phyloP scores from a whole-genome alignment of 2,329 filamentous ascomycete species.

The Claviceps quebecensis region DNA sequence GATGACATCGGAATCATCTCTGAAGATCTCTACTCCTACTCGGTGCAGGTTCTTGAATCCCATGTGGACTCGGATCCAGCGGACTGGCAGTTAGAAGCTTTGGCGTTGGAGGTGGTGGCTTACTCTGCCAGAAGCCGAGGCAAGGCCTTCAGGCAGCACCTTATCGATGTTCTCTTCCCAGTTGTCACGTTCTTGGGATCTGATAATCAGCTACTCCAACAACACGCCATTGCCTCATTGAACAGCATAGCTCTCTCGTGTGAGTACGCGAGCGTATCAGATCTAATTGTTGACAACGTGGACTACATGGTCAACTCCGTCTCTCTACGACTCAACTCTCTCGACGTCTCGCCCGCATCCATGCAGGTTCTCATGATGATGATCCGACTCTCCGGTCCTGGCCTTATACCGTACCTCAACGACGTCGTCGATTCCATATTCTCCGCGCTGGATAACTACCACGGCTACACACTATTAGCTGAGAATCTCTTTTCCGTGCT shows the following conservation, averaged over 20 bases:
- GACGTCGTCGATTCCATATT: constrained; percentile 88
- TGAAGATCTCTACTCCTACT: constrained; percentile 56
- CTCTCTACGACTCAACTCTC: constrained; percentile 74
- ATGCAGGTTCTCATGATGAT: constrained; percentile 90
- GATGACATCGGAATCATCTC: constrained; percentile 34
- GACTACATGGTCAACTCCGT: constrained; percentile 96
- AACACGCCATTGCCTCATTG: constrained; percentile 70
- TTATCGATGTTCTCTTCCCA: constrained; percentile 85
- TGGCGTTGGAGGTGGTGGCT: constrained; percentile 69
- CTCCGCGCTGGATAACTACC: constrained; percentile 82
- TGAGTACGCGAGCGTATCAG: constrained; percentile 58
- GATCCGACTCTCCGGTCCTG: constrained; percentile 71
- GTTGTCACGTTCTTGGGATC: constrained; percentile 81
- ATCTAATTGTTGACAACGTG: constrained; percentile 77
- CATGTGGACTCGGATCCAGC: constrained; percentile 31
- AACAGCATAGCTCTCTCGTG: constrained; percentile 68
- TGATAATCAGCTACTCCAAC: constrained; percentile 49
- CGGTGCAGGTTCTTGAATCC: constrained; percentile 46
- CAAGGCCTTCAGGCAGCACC: constrained; percentile 61
- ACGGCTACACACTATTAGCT: constrained; percentile 78
- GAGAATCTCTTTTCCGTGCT: constrained; percentile 75
- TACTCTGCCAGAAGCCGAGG: constrained; percentile 57
- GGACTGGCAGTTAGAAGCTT: constrained; percentile 62
- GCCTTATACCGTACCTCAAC: constrained; percentile 74
- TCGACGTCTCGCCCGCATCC: constrained; percentile 82